Conservation (phyloP, 495 filamentous ascomycete species). For the Penicillium steckii region DNA sequence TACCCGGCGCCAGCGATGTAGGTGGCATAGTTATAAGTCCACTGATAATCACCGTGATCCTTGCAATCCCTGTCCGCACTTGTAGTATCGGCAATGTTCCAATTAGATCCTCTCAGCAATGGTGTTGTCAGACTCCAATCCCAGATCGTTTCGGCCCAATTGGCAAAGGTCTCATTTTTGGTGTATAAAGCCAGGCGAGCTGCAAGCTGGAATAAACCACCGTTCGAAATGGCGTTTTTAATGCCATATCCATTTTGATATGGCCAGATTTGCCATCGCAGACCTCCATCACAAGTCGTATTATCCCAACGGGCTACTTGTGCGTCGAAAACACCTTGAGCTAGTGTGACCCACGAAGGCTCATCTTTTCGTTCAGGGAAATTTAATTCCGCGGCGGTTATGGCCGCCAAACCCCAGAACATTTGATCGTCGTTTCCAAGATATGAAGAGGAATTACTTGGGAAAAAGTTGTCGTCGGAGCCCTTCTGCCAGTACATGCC, state of each 20-base stretch:
- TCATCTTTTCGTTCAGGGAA: constrained; percentile 46
- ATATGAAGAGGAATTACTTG: constrained; percentile 37
- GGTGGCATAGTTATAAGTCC: constrained; percentile 68
- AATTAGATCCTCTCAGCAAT: constrained; percentile 44
- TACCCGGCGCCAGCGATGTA: constrained; percentile 64
- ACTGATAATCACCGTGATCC: constrained; percentile 56
- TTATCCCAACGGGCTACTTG: constrained; percentile 55
- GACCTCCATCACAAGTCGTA: constrained; percentile 47
- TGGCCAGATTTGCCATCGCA: constrained; percentile 56
- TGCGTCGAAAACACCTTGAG: constrained; percentile 75
- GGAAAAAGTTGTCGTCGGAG: constrained; percentile 46
- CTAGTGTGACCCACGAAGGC: constrained; percentile 70
- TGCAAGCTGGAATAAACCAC: constrained; percentile 66
- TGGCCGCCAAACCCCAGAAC: constrained; percentile 57
- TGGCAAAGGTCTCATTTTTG: constrained; percentile 58
- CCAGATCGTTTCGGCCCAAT: constrained; percentile 66
- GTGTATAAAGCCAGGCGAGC: constrained; percentile 69
- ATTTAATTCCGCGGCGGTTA: constrained; percentile 53
- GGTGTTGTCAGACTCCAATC: constrained; percentile 58
- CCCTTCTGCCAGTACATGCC: constrained; percentile 50
- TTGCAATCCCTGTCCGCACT: constrained; percentile 51
- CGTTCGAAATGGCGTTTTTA: constrained; percentile 71
- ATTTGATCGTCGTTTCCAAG: constrained; percentile 57
- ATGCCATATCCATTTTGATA: constrained; percentile 55
- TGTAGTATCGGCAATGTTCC: constrained; percentile 63